Conservation (phyloP, 108 stramenopile species). For the Aurantiochytrium sp. region DNA sequence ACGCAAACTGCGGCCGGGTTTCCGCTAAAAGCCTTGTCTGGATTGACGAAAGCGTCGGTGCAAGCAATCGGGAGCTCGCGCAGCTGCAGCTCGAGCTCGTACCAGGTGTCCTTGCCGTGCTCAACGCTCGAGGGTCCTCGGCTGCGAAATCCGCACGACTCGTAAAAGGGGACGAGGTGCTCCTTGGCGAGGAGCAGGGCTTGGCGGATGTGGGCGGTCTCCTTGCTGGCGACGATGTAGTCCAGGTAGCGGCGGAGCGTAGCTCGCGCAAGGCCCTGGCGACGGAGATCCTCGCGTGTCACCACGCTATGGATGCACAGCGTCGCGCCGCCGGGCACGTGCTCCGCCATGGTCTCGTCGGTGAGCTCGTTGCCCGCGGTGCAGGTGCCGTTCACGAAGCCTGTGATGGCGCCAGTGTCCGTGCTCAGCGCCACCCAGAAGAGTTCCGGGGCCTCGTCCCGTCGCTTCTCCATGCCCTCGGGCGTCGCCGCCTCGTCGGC, state of each 20-base stretch:
- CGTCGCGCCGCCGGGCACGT: not conserved
- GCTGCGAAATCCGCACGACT: slow-evolving; percentile 8
- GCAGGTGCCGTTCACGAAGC: slow-evolving; percentile 13
- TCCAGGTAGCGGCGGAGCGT: not conserved
- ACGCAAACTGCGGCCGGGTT: slow-evolving; percentile 92
- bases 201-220: not conserved
- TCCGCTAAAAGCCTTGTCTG: slow-evolving; percentile 62
- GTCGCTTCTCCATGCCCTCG: not conserved
- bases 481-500: not conserved
- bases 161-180: not conserved
- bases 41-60: slow-evolving; percentile 67
- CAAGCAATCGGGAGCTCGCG: not conserved
- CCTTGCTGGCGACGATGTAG: not conserved
- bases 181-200: not conserved
- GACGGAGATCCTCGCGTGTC: not conserved
- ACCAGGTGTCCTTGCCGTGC: slow-evolving; percentile 22
- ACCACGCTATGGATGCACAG: not conserved
- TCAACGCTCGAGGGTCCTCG: not conserved
- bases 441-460: not conserved
- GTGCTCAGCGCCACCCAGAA: not conserved
- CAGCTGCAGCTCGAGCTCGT: not conserved
- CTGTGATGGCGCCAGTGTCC: not conserved
- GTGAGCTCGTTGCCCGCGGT: not conserved
- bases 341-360: not conserved
- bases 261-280: not conserved